phyloP scores from a whole-genome alignment of 805 yeast species.

The Ogataea salicorniae region DNA sequence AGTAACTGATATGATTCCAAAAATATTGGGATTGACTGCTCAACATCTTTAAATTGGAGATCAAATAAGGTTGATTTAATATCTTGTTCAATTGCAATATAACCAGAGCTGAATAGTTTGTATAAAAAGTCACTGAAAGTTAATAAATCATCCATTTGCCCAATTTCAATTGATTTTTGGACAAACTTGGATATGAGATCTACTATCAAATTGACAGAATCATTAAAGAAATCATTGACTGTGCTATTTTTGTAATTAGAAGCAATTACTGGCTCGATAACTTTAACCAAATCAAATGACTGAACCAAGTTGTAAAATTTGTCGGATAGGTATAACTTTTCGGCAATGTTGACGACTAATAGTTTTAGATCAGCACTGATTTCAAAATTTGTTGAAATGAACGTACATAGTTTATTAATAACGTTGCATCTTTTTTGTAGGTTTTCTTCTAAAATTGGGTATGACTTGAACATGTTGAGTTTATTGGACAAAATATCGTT shows the following conservation, averaged over 20 bases:
- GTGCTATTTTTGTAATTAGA: neutral
- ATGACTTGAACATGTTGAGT: constrained; percentile 48
- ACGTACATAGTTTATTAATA: constrained; percentile 16
- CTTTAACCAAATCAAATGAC: neutral
- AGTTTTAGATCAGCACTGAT: constrained; percentile 8
- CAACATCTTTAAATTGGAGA: constrained; percentile 2
- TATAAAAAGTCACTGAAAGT: constrained; percentile 9
- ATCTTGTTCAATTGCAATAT: constrained; percentile 14
- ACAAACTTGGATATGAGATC: constrained; percentile 1
- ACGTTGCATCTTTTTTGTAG: constrained; percentile 42
- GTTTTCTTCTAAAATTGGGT: constrained; percentile 47
- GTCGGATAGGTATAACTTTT: constrained; percentile 12
- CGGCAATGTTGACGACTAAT: constrained; percentile 13
- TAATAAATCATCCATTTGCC: constrained; percentile 9
- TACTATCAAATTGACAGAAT: constrained; percentile 3
- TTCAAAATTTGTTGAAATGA: constrained; percentile 18
- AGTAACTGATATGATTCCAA: constrained; percentile 11
- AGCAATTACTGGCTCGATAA: neutral
- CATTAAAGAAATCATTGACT: constrained; percentile 7
- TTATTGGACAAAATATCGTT: constrained; percentile 53
- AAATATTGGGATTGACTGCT: constrained; percentile 15
- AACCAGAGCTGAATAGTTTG: constrained; percentile 12
- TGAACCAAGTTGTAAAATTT: constrained; percentile 10
- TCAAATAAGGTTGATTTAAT: constrained; percentile 8
- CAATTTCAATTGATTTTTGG: constrained; percentile 1